Evolutionary conservation across 306 rosid species (phyloP).

Genomic region (Fagus crenata): DNA sequence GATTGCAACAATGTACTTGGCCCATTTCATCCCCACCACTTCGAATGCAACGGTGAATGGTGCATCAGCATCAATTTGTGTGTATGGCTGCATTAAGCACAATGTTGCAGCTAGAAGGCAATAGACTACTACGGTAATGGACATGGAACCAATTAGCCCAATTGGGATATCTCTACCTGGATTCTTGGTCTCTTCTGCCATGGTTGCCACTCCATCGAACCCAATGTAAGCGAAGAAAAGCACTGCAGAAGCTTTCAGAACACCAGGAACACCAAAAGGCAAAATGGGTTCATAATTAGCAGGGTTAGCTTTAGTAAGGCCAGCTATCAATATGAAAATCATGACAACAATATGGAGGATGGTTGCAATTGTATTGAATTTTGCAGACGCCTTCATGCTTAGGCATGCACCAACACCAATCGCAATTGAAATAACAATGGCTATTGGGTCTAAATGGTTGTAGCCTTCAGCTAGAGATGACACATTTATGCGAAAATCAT

Average conservation of each 20-base stretch:
- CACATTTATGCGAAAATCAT: conserved; percentile 28
- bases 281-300: conserved; percentile 18
- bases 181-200: conserved; percentile 33
- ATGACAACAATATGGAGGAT: conserved; percentile 26
- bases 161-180: conserved; percentile 28
- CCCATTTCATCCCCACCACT: conserved; percentile 33
- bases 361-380: conserved; percentile 29
- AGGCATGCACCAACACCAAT: conserved; percentile 21
- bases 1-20: conserved; percentile 36
- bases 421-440: conserved; percentile 24
- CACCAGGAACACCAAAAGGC: conserved; percentile 16
- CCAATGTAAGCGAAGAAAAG: conserved; percentile 32
- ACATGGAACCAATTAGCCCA: conserved; percentile 34
- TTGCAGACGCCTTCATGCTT: conserved; percentile 30
- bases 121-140: conserved; percentile 4
- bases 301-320: conserved; percentile 22
- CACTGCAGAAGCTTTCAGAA: conserved; percentile 31
- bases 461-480: conserved; percentile 14
- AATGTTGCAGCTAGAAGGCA: conserved; percentile 28
- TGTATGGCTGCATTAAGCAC: conserved; percentile 28
- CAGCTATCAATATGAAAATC: conserved; percentile 17
- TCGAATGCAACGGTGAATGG: conserved; percentile 22
- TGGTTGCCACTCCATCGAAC: conserved; percentile 30
- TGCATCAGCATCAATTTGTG: conserved; percentile 28
- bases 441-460: conserved; percentile 33